Conservation (phyloP, 2,329 filamentous ascomycete species). For the Clarireedia hainanense region DNA sequence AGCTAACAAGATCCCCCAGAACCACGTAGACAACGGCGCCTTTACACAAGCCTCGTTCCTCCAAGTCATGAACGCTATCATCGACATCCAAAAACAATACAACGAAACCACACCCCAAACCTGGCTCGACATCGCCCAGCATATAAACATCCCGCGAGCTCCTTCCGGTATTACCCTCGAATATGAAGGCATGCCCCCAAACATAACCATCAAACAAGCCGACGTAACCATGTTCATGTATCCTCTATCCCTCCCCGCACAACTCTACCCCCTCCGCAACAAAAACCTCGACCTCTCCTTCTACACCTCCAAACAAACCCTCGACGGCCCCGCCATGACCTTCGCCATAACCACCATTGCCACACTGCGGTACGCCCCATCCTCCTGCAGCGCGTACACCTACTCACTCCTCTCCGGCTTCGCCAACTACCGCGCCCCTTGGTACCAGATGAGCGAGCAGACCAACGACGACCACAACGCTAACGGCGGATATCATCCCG, state of each 20-base stretch:
- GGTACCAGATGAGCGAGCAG: slow-evolving; percentile 65
- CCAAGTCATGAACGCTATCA: slow-evolving; percentile 38
- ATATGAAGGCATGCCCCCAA: slow-evolving; percentile 13
- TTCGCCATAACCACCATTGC: slow-evolving; percentile 62
- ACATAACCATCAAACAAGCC: slow-evolving; percentile 17
- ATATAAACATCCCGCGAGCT: slow-evolving; percentile 46
- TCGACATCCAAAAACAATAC: slow-evolving; percentile 8
- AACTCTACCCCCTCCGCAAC: neutral
- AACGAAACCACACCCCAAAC: slow-evolving; percentile 38
- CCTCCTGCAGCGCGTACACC: slow-evolving; percentile 60
- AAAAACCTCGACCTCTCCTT: slow-evolving; percentile 8
- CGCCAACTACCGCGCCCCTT: slow-evolving; percentile 58
- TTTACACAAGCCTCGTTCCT: slow-evolving; percentile 43
- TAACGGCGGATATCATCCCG: slow-evolving; percentile 60
- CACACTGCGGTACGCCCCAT: slow-evolving; percentile 56
- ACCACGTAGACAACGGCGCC: slow-evolving; percentile 45
- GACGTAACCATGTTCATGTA: slow-evolving; percentile 13
- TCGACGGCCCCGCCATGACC: slow-evolving; percentile 65
- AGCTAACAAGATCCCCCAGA: slow-evolving; percentile 1
- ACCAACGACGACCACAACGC: slow-evolving; percentile 48
- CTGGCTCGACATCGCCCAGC: slow-evolving; percentile 46
- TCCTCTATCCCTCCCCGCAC: slow-evolving; percentile 4
- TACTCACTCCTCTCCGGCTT: slow-evolving; percentile 55
- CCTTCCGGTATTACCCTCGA: slow-evolving; percentile 44
- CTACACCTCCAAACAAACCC: slow-evolving; percentile 16